Conservation (phyloP, 2,329 filamentous ascomycete genomes). For the Hypomyces rosellus region DNA sequence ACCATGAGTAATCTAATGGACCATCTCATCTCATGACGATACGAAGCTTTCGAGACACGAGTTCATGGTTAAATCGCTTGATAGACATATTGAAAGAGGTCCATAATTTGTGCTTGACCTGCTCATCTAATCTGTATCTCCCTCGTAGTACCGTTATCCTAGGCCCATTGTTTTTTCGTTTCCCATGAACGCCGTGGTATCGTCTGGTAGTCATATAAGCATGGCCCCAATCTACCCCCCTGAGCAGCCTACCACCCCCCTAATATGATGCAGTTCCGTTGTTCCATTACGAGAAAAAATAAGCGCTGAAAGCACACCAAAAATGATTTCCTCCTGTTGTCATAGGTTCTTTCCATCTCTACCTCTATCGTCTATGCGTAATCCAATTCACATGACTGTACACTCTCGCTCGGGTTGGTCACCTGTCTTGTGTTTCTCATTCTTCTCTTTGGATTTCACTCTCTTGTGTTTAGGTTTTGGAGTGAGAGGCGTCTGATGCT, state of each 20-base stretch:
- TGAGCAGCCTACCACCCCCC: neutral
- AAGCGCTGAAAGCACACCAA: neutral
- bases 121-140: neutral
- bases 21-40: too few species aligned
- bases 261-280: neutral
- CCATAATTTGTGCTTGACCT: neutral
- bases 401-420: slow-evolving; percentile 43
- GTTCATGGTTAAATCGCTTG: too few species aligned
- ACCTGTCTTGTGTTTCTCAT: slow-evolving; percentile 29
- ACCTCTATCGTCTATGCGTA: neutral
- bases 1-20: too few species aligned
- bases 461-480: slow-evolving; percentile 29
- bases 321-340: neutral
- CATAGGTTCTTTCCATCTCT: neutral
- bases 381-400: slow-evolving; percentile 36
- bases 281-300: neutral
- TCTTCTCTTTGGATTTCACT: slow-evolving; percentile 34
- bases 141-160: neutral
- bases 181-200: slow-evolving; percentile 14
- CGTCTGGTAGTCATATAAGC: slow-evolving; percentile 3
- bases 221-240: neutral
- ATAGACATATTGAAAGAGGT: neutral
- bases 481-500: slow-evolving; percentile 14
- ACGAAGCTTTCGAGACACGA: too few species aligned
- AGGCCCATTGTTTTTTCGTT: neutral